Percentiles rank a stretch among this genome's conserved stretches.
These are phyloP conservation scores for Malbranchea cinnamomea DNA, from an alignment of 2,329 filamentous ascomycete species.

Conservation along the genomic window DNA sequence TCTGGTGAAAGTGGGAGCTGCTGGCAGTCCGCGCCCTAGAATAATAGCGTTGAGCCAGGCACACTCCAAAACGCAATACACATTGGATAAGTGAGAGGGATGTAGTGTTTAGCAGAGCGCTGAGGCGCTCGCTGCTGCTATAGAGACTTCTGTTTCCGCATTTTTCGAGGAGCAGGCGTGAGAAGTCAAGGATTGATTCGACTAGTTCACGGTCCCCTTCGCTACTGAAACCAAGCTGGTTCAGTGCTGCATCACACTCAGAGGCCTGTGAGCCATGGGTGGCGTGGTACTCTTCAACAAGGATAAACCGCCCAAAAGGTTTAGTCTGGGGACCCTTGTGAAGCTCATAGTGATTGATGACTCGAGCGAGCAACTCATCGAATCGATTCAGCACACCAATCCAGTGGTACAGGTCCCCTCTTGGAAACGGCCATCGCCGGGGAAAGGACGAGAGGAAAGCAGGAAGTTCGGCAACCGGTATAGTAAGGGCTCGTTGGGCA, in stretches of 20 bases:
- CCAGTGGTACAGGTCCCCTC: constrained; percentile 97
- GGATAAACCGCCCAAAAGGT: constrained; percentile 43
- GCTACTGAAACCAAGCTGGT: constrained; percentile 46
- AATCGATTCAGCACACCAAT: constrained; percentile 88
- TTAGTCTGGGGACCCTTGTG: constrained; percentile 64
- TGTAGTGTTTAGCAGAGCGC: constrained; percentile 76
- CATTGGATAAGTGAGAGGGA: constrained; percentile 63
- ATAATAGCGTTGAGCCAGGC: constrained; percentile 84
- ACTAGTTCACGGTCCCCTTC: constrained; percentile 73
- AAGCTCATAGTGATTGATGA: constrained; percentile 67
- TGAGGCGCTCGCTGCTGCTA: constrained; percentile 78
- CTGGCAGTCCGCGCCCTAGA: constrained; percentile 61
- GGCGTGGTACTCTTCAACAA: constrained; percentile 38
- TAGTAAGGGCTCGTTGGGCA: constrained; percentile 52
- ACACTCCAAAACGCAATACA: constrained; percentile 65
- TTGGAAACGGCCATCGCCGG: constrained; percentile 82
- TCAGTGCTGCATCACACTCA: constrained; percentile 39
- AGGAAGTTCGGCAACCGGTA: constrained; percentile 62
- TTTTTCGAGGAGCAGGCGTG: constrained; percentile 74
- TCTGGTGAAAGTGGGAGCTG: constrained; percentile 51
- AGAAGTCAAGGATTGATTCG: constrained; percentile 70
- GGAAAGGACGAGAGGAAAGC: constrained; percentile 66
- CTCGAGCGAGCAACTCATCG: constrained; percentile 70
- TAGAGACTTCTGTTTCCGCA: constrained; percentile 96
- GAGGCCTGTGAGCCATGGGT: constrained; percentile 39